Evolutionary conservation across 352 stramenopile species (phyloP).

Genomic region (Pythium volutum): DNA sequence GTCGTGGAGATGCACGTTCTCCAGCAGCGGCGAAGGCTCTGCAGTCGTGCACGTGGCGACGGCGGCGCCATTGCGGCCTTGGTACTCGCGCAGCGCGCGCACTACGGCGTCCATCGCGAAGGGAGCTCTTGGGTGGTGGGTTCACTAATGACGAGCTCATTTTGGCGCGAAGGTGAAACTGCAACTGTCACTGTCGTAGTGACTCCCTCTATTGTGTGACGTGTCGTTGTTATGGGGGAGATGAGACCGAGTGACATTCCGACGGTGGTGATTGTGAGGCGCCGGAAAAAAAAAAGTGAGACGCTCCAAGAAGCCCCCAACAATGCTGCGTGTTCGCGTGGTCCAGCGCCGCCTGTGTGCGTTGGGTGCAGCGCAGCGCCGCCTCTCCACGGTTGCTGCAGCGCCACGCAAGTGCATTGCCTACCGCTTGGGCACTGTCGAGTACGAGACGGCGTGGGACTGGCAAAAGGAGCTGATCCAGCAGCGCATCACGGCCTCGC

Average conservation of each 20-base stretch:
- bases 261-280: constrained; percentile 6
- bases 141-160: constrained; percentile 11
- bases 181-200: constrained; percentile 8
- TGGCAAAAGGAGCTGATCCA: constrained; percentile 89
- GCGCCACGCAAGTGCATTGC: constrained; percentile 50
- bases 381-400: background rate
- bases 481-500: constrained; percentile 57
- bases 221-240: background rate
- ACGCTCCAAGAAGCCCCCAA: background rate
- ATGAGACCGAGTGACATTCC: constrained; percentile 14
- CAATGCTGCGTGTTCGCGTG: background rate
- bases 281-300: background rate
- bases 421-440: constrained; percentile 65
- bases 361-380: constrained; percentile 4
- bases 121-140: constrained; percentile 6
- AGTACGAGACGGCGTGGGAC: constrained; percentile 83
- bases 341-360: constrained; percentile 1
- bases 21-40: constrained; percentile 35
- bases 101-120: constrained; percentile 51
- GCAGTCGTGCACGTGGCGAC: constrained; percentile 19
- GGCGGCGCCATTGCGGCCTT: constrained; percentile 25
- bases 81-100: constrained; percentile 31
- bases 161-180: background rate
- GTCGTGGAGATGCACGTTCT: constrained; percentile 60
- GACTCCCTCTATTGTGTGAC: constrained; percentile 16